A percentile compares a stretch with the other conserved stretches of the same genome.
Evolutionary conservation across 805 yeast genomes (phyloP).

Genomic region (Lipomyces yamadae): DNA sequence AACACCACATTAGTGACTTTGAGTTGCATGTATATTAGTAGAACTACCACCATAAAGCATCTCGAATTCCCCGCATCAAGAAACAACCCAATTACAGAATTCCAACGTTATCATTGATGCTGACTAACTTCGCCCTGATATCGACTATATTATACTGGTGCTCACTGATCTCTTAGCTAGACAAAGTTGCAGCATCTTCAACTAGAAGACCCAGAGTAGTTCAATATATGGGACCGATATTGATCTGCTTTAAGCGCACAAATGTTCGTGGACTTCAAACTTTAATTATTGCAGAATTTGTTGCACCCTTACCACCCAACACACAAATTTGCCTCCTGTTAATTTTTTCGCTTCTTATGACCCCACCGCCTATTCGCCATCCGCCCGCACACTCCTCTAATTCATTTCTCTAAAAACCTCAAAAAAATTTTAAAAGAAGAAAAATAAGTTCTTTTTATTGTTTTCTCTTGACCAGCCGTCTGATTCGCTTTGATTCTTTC

Average conservation of each 20-base stretch:
- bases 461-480: constrained; percentile 1
- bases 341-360: constrained; percentile 13
- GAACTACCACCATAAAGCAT: not conserved
- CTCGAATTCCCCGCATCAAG: not conserved
- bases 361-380: not conserved
- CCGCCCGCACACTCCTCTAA: not conserved
- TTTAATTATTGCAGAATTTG: not conserved
- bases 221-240: no score
- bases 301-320: constrained; percentile 5
- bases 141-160: no score
- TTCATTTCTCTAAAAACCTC: constrained; percentile 24
- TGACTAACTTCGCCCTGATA: no score
- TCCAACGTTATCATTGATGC: not conserved
- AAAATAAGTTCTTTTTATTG: constrained; percentile 20
- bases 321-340: constrained; percentile 21
- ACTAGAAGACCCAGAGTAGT: no score
- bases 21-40: not conserved
- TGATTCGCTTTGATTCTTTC: constrained; percentile 9
- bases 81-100: not conserved
- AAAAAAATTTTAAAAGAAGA: constrained; percentile 32
- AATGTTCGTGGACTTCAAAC: not conserved
- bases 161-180: no score
- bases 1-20: not conserved
- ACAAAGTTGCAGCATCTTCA: no score
- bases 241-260: not conserved